A percentile compares a stretch with the other conserved stretches of the same genome.
Evolutionary conservation across 176 grass and related monocot species (phyloP).

Genomic region (Rhipidocladum racemiflorum): DNA sequence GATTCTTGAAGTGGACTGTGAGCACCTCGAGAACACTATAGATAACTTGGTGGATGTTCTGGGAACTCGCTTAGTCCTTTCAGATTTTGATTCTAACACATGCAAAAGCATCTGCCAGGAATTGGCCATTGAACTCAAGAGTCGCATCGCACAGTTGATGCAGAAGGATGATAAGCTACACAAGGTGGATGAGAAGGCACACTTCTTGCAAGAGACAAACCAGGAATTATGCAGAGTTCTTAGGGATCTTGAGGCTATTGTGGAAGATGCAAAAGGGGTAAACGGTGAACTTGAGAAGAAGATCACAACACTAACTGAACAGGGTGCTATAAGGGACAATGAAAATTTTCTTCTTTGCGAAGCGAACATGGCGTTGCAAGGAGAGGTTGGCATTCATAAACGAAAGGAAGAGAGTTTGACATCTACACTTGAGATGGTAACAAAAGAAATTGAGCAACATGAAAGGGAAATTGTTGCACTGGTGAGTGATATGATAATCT

Average conservation of each 20-base stretch:
- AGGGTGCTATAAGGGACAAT: slow-evolving; percentile 16
- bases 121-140: slow-evolving; percentile 31
- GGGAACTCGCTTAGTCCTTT: slow-evolving; percentile 35
- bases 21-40: slow-evolving; percentile 33
- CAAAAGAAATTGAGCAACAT: slow-evolving; percentile 42
- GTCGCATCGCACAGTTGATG: slow-evolving; percentile 13
- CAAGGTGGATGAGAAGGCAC: slow-evolving; percentile 34
- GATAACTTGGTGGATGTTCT: slow-evolving; percentile 39
- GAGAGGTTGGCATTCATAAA: slow-evolving; percentile 39
- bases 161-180: slow-evolving; percentile 32
- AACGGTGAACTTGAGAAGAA: slow-evolving; percentile 44
- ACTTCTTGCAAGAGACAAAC: slow-evolving; percentile 32
- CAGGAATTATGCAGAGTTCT: slow-evolving; percentile 34
- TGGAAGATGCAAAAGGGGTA: slow-evolving; percentile 22
- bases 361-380: slow-evolving; percentile 36
- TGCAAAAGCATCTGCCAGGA: slow-evolving; percentile 39
- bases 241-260: slow-evolving; percentile 29
- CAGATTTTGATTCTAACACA: slow-evolving; percentile 50
- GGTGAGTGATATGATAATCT: slow-evolving; percentile 40
- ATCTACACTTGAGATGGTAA: slow-evolving; percentile 35
- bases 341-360: slow-evolving; percentile 35
- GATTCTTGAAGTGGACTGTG: slow-evolving; percentile 39
- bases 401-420: slow-evolving; percentile 40
- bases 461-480: slow-evolving; percentile 46
- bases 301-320: slow-evolving; percentile 28